Evolutionary conservation across 2,329 filamentous ascomycete genomes (phyloP).

Genomic region (Ophiocordyceps sinensis): DNA sequence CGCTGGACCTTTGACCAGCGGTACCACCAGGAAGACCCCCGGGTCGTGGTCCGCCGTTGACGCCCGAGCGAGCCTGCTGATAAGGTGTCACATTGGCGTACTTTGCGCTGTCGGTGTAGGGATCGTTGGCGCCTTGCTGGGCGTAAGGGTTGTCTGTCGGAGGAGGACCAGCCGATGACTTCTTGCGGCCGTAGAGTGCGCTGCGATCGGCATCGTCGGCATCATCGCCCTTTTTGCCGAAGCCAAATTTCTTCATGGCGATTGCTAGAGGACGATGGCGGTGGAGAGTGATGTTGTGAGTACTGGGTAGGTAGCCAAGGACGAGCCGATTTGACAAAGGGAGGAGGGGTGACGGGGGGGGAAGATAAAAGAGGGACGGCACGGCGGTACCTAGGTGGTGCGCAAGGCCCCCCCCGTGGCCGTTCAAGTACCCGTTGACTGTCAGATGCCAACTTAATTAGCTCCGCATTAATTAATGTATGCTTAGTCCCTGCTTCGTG

Average conservation of each 20-base stretch:
- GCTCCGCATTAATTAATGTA: too few species aligned
- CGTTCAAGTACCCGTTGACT: too few species aligned
- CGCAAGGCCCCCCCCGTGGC: too few species aligned
- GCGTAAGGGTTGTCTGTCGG: slow-evolving; percentile 43
- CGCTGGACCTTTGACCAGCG: not conserved
- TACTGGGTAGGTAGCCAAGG: not conserved
- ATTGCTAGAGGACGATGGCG: not conserved
- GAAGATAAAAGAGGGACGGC: too few species aligned
- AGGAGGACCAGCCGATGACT: slow-evolving; percentile 27
- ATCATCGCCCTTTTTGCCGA: slow-evolving; percentile 40
- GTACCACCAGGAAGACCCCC: slow-evolving; percentile 13
- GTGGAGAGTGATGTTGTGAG: not conserved
- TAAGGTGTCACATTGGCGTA: slow-evolving; percentile 31
- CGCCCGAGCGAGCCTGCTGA: slow-evolving; percentile 25
- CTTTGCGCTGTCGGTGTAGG: slow-evolving; percentile 35
- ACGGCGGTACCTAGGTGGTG: too few species aligned
- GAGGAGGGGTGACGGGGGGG: not conserved
- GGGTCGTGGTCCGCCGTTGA: slow-evolving; percentile 15
- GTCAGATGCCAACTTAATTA: too few species aligned
- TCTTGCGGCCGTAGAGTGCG: slow-evolving; percentile 41
- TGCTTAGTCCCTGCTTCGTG: too few species aligned
- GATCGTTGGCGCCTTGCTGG: slow-evolving; percentile 33
- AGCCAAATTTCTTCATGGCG: slow-evolving; percentile 45
- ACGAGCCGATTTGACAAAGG: not conserved
- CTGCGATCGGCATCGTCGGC: slow-evolving; percentile 31